Percentiles rank a stretch among this genome's conserved stretches.
phyloP scores from a whole-genome alignment of 371 early-diverging fungal species.

The Parasitella parasitica region DNA sequence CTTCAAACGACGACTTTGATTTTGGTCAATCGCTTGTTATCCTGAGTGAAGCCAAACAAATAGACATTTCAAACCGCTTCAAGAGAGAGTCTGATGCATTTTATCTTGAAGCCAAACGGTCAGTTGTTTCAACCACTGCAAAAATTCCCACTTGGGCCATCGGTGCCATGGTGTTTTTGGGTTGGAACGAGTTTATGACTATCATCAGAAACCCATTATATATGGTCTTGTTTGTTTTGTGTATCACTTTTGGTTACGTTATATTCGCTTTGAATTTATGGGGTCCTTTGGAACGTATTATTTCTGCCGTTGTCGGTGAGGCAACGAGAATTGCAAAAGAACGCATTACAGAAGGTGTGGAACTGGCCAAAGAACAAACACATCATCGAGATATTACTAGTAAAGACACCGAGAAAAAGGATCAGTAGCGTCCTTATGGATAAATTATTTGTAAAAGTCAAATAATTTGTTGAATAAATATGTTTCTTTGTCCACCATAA shows the following conservation, averaged over 20 bases:
- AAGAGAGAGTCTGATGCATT: constrained; percentile 87
- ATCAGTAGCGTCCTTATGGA: too few relatives aligned
- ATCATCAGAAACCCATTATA: constrained; percentile 83
- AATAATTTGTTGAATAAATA: too few relatives aligned
- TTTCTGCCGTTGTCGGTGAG: constrained; percentile 38
- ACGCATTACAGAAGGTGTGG: not conserved
- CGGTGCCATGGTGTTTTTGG: constrained; percentile 72
- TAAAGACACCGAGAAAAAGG: not conserved
- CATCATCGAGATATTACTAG: not conserved
- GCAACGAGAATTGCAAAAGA: constrained; percentile 42
- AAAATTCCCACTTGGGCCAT: constrained; percentile 90
- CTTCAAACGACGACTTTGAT: constrained; percentile 57
- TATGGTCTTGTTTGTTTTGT: constrained; percentile 55
- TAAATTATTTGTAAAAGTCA: too few relatives aligned
- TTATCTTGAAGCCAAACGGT: constrained; percentile 94
- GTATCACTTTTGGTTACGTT: constrained; percentile 53
- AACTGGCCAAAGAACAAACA: constrained; percentile 1
- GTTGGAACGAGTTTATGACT: constrained; percentile 92
- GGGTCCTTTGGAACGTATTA: constrained; percentile 63
- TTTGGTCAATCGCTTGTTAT: constrained; percentile 61
- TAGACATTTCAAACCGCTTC: constrained; percentile 80
- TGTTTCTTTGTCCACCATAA: too few relatives aligned
- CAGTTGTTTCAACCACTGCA: constrained; percentile 81
- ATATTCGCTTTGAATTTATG: constrained; percentile 67
- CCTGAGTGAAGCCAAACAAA: constrained; percentile 68